Evolutionary conservation across 2,329 filamentous ascomycete species (phyloP).

Genomic region (Aspergillus brunneoviolaceus): DNA sequence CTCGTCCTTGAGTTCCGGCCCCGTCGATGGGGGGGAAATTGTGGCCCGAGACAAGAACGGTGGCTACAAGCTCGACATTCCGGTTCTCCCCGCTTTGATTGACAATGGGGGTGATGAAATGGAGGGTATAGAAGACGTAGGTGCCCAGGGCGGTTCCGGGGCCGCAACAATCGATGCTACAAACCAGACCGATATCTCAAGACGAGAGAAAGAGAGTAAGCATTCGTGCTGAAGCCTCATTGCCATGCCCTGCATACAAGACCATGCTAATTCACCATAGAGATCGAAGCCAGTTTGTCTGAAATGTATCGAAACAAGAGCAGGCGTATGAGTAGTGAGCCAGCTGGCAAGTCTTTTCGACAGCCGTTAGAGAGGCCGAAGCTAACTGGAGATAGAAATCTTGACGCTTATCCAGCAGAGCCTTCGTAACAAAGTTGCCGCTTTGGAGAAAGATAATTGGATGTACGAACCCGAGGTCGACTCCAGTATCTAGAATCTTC

Average conservation of each 20-base stretch:
- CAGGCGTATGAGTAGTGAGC: conserved; percentile 59
- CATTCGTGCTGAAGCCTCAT: neutral
- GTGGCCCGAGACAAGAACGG: conserved; percentile 52
- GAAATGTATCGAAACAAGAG: conserved; percentile 42
- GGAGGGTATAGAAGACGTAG: conserved; percentile 50
- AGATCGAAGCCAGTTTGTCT: conserved; percentile 48
- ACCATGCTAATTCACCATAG: conserved; percentile 24
- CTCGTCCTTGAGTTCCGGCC: conserved; percentile 21
- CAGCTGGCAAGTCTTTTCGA: conserved; percentile 57
- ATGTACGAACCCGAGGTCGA: conserved; percentile 76
- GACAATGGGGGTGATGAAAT: conserved; percentile 43
- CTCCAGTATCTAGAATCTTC: conserved; percentile 26
- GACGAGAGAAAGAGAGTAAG: conserved; percentile 44
- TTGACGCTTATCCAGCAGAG: conserved; percentile 68
- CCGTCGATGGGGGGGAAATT: conserved; percentile 45
- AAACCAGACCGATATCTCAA: conserved; percentile 34
- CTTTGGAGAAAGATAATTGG: conserved; percentile 81
- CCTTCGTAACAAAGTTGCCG: conserved; percentile 68
- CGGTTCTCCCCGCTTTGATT: conserved; percentile 38
- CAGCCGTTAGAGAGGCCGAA: neutral
- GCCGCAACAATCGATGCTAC: conserved; percentile 56
- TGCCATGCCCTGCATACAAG: neutral
- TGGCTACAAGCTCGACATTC: conserved; percentile 49
- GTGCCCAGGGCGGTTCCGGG: conserved; percentile 56
- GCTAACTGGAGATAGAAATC: conserved; percentile 54